Conservation (phyloP, 2,329 filamentous ascomycete genomes). For the Exophiala lecanii-corni region DNA sequence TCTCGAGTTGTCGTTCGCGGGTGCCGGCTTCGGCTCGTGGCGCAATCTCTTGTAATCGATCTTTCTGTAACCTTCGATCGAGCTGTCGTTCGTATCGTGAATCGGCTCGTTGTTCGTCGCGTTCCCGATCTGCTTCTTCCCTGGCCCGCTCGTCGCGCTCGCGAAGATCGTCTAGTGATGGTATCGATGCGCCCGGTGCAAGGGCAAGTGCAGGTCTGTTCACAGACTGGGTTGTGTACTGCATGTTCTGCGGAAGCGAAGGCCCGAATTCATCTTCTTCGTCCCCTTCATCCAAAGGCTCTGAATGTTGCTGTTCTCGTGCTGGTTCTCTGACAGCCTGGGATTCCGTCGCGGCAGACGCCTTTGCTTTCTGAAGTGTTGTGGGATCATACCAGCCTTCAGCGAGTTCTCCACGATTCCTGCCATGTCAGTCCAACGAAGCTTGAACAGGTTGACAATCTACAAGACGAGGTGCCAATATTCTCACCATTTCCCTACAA, state of each 20-base stretch:
- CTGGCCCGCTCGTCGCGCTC: slow-evolving; percentile 39
- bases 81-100: slow-evolving; percentile 58
- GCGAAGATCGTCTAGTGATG: slow-evolving; percentile 69
- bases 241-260: slow-evolving; percentile 35
- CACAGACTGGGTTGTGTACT: slow-evolving; percentile 24
- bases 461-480: too few species aligned
- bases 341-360: slow-evolving; percentile 1
- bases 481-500: slow-evolving; percentile 74
- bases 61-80: slow-evolving; percentile 64
- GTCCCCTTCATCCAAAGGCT: slow-evolving; percentile 36
- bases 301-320: neutral
- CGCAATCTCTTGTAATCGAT: slow-evolving; percentile 71
- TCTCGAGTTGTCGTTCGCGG: slow-evolving; percentile 79
- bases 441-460: too few species aligned
- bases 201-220: slow-evolving; percentile 24
- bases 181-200: slow-evolving; percentile 57
- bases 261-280: slow-evolving; percentile 62
- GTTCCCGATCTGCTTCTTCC: slow-evolving; percentile 50
- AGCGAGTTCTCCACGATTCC: slow-evolving; percentile 79
- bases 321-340: too few species aligned
- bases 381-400: slow-evolving; percentile 91
- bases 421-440: slow-evolving; percentile 33
- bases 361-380: slow-evolving; percentile 53
- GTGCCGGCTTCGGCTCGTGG: slow-evolving; percentile 80
- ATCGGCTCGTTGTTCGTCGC: slow-evolving; percentile 42